Evolutionary conservation across 768 basidiomycete species (phyloP), one percentile per base, ranked within the genome.

Genomic region (Austroboletus festivus): DNA sequence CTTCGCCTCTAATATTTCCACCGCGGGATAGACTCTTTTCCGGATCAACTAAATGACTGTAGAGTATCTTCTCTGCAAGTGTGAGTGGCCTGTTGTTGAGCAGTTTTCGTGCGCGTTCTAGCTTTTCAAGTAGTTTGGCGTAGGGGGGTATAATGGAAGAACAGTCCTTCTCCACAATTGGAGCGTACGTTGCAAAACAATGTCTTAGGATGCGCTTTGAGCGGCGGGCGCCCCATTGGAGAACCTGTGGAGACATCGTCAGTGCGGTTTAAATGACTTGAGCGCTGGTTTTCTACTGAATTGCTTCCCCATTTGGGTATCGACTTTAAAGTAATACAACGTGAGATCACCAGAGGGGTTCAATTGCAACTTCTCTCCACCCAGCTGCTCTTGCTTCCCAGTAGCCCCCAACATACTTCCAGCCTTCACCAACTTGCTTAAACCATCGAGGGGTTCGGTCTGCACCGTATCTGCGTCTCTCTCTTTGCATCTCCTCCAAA

Each of bases 51-150:
- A 97, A 73, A 70, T 99, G 96, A 59, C 90, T 86, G 71, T 96
- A 98, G 24, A 99, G 76, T 37, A 98, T 94, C 77, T 99, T 99
- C 71, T 99, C 96, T 19, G 94, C 87, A n/a, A 99, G 76, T 3
- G 93, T 92, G 46, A 99, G 72, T 31, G 93, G 94, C 46, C 85
- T 75, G 56, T 82, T 75, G 56, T 75, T 71, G 47, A 98, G 76
- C 38, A 88, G 69, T 46, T 76, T 64, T 38, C 88, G 82, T 45
- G 92, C 89, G 44, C 69, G 69, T 45, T 79, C 73, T 47, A 96
- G 79, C 42, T 86, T 93, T 56, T 77, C 61, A 28, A 89, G 75
- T 31, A 98, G 75, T 34, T 69, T 67, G 2, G 77, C 52, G 69
- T 96, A 98, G 12, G 93, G 91, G 18, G 94, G 95, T 13, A 85